Evolutionary conservation across 306 rosid genomes (phyloP), one percentile per base, ranked within the genome.

Genomic region (Prunus kanzakura): DNA sequence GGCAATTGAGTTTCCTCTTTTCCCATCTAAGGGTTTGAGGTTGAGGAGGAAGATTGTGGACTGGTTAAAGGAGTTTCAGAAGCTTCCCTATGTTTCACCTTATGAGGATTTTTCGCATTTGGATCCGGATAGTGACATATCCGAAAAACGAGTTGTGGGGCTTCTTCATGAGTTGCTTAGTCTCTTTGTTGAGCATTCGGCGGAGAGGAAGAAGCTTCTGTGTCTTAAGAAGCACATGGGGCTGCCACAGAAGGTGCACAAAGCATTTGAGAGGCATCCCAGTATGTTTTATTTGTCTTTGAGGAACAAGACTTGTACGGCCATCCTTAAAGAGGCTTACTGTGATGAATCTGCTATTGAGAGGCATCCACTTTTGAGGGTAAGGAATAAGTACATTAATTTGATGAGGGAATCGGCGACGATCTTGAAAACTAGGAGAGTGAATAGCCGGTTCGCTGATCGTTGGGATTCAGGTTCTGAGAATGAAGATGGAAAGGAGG

Each of bases 171-270:
- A 94, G 72, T 35, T 94, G 79, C 87, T 91, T 69, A 71, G 91
- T 81, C 86, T 94, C 55, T 91, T 90, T 78, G 96, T 94, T 54
- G 97, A 90, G 51, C 93, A 94, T 86, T 89, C 97, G 22, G 95
- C 93, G 0, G 91, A 91, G 83, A 88, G 97, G 85, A 90, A 80
- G 90, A 86, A 88, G 77, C 87, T 94, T 68, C 72, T 87, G 29
- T 91, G 96, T 82, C 96, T 94, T 43, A 94, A 89, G 78, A 91
- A 91, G 73, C 73, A 81, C 72, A 81, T 89, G 69, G 96, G 91
- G 10, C 76, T 91, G 88, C 98, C 97, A 15, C 97, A 94, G 87
- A 94, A 91, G 84, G 81, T 89, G 80, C 97, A 91, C 83, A 92
- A 65, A 74, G 96, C 91, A 15, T 94, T 94, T 72, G 97, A 94